phyloP scores from a whole-genome alignment of 768 basidiomycete genomes.

The Leucocoprinus birnbaumii region DNA sequence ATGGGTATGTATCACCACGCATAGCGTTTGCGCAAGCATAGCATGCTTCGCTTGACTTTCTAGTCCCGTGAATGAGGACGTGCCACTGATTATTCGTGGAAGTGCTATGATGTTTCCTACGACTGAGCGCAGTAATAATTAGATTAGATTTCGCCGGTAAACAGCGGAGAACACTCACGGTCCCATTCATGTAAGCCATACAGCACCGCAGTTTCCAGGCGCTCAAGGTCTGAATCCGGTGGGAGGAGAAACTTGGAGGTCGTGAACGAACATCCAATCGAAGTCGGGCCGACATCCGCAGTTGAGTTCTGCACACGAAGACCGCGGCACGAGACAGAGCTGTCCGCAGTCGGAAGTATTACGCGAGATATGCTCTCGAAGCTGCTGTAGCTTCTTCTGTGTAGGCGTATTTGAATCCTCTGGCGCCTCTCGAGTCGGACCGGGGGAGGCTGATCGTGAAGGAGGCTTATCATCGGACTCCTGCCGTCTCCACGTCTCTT shows the following conservation, averaged over 20 bases:
- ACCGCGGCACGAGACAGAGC: slow-evolving; percentile 43
- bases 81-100: slow-evolving; percentile 53
- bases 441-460: background rate
- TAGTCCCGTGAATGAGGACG: slow-evolving; percentile 51
- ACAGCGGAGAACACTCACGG: slow-evolving; percentile 25
- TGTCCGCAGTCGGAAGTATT: slow-evolving; percentile 23
- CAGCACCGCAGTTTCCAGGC: slow-evolving; percentile 33
- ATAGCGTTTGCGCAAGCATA: slow-evolving; percentile 45
- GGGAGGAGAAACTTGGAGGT: slow-evolving; percentile 35
- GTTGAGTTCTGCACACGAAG: slow-evolving; percentile 27
- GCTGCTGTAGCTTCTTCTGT: slow-evolving; percentile 14
- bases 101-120: background rate
- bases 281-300: slow-evolving; percentile 27
- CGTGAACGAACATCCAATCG: slow-evolving; percentile 44
- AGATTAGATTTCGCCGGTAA: background rate
- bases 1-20: slow-evolving; percentile 49
- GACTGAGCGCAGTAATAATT: background rate
- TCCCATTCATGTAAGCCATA: slow-evolving; percentile 55
- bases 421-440: background rate
- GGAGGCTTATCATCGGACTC: slow-evolving; percentile 5
- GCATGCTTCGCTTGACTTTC: slow-evolving; percentile 38
- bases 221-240: slow-evolving; percentile 22
- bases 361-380: slow-evolving; percentile 13
- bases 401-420: background rate
- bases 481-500: slow-evolving; percentile 28